Percentiles rank a stretch among this genome's conserved stretches.
Conservation (phyloP, 1,139 yeast species). For the Saccharomyces pastorianus region DNA sequence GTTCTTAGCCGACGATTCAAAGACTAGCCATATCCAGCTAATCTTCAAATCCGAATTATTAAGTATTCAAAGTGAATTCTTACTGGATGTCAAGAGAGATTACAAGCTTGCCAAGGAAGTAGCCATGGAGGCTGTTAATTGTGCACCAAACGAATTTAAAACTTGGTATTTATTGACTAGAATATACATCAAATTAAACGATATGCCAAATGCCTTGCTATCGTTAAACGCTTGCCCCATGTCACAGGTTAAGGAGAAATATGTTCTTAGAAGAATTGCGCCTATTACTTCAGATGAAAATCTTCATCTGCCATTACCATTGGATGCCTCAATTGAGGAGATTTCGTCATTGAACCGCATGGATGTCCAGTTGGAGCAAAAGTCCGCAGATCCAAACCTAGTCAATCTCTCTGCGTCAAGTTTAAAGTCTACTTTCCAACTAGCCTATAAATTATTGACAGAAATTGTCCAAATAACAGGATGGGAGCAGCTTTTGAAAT, state of each 20-base stretch:
- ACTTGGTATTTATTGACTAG: slow-evolving; percentile 82
- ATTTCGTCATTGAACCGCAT: slow-evolving; percentile 44
- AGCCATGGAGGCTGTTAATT: slow-evolving; percentile 74
- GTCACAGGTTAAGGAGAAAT: slow-evolving; percentile 77
- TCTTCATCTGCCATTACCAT: slow-evolving; percentile 75
- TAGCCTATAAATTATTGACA: slow-evolving; percentile 77
- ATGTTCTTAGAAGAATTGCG: slow-evolving; percentile 40
- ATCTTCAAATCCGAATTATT: slow-evolving; percentile 28
- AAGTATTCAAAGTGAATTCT: slow-evolving; percentile 61
- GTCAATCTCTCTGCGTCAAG: slow-evolving; percentile 77
- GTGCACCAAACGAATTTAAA: slow-evolving; percentile 85
- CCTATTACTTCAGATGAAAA: slow-evolving; percentile 30
- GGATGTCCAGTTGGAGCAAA: slow-evolving; percentile 52
- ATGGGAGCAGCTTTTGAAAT: slow-evolving; percentile 79
- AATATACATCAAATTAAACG: slow-evolving; percentile 66
- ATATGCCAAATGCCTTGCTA: slow-evolving; percentile 76
- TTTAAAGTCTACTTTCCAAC: slow-evolving; percentile 74
- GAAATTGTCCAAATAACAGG: slow-evolving; percentile 71
- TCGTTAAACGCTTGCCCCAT: slow-evolving; percentile 91
- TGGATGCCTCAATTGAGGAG: slow-evolving; percentile 59
- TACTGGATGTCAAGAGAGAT: slow-evolving; percentile 53
- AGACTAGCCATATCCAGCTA: slow-evolving; percentile 13
- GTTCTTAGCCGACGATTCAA: slow-evolving; percentile 41
- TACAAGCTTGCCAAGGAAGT: slow-evolving; percentile 69
- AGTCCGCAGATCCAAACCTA: slow-evolving; percentile 59